phyloP scores from a whole-genome alignment of 805 yeast genomes.

The Starmerella scarabaei region DNA sequence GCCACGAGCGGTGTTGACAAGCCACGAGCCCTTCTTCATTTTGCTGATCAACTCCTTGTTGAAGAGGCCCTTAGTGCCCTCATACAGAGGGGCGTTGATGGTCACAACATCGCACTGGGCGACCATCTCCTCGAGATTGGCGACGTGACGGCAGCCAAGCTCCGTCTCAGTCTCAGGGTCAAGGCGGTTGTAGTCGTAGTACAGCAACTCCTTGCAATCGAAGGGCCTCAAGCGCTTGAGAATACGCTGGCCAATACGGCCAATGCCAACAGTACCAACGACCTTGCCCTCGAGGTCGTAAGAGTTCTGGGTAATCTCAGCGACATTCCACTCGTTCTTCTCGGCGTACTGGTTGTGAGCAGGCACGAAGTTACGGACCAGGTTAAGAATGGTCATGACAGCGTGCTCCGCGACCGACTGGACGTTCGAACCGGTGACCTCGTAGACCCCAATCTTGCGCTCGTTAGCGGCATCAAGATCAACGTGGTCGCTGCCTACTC shows the following conservation, averaged over 20 bases:
- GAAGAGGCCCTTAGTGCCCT: conserved; percentile 52
- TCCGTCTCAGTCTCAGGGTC: conserved; percentile 45
- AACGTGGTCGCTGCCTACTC: conserved; percentile 74
- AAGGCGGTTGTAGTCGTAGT: conserved; percentile 62
- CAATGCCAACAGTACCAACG: conserved; percentile 70
- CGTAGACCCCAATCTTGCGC: conserved; percentile 52
- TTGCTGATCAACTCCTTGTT: conserved; percentile 48
- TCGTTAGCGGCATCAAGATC: conserved; percentile 59
- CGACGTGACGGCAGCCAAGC: conserved; percentile 49
- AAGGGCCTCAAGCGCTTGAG: conserved; percentile 59
- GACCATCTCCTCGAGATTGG: conserved; percentile 50
- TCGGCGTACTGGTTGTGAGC: conserved; percentile 54
- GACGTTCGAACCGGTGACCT: conserved; percentile 75
- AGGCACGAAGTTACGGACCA: conserved; percentile 67
- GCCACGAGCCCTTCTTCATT: conserved; percentile 60
- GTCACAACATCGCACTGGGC: conserved; percentile 59
- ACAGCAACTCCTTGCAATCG: conserved; percentile 51
- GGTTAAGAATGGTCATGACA: conserved; percentile 54
- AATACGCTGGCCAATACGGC: conserved; percentile 67
- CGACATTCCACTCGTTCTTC: conserved; percentile 59
- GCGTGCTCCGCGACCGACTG: conserved; percentile 74
- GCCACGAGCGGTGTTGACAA: conserved; percentile 72
- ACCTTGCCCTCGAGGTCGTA: conserved; percentile 66
- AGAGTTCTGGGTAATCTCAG: conserved; percentile 58
- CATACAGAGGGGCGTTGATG: conserved; percentile 65